These are phyloP conservation scores for Citropsis articulata DNA, from an alignment of 345 rosid species.

Conservation along the genomic window DNA sequence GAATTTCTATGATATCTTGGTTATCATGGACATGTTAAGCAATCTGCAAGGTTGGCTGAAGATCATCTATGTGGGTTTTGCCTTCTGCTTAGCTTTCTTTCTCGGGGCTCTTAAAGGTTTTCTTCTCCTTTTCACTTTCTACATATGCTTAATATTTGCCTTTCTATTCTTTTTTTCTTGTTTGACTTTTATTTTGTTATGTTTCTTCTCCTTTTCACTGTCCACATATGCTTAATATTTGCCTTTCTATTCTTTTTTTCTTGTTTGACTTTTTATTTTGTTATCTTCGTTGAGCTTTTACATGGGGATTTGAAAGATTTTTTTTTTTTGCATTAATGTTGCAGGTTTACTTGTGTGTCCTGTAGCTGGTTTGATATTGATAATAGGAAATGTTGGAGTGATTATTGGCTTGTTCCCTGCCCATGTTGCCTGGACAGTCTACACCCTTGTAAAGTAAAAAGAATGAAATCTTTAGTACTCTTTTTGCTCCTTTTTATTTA, in stretches of 20 bases:
- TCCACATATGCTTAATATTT: not conserved
- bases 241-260: not conserved
- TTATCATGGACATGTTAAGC: slow-evolving; percentile 26
- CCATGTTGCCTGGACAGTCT: slow-evolving; percentile 68
- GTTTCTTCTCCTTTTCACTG: not conserved
- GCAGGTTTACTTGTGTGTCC: slow-evolving; percentile 78
- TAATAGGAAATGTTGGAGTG: slow-evolving; percentile 64
- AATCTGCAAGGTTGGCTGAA: slow-evolving; percentile 36
- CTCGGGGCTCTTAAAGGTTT: slow-evolving; percentile 82
- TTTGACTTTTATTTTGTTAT: not conserved
- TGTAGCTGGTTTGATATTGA: slow-evolving; percentile 59
- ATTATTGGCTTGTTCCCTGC: slow-evolving; percentile 70
- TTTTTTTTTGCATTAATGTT: slow-evolving; percentile 13
- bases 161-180: not conserved
- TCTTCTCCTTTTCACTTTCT: not conserved
- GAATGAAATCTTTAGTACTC: not conserved
- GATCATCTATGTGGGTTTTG: slow-evolving; percentile 51
- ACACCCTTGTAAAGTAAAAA: slow-evolving; percentile 54
- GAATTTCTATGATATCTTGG: not conserved
- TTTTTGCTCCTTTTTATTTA: not conserved
- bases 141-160: not conserved
- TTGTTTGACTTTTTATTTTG: too few relatives aligned
- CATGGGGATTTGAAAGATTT: slow-evolving; percentile 1
- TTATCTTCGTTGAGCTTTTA: not conserved
- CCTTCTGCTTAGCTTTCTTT: slow-evolving; percentile 64